Conservation (phyloP, 306 rosid genomes). For the Argentina anserina region DNA sequence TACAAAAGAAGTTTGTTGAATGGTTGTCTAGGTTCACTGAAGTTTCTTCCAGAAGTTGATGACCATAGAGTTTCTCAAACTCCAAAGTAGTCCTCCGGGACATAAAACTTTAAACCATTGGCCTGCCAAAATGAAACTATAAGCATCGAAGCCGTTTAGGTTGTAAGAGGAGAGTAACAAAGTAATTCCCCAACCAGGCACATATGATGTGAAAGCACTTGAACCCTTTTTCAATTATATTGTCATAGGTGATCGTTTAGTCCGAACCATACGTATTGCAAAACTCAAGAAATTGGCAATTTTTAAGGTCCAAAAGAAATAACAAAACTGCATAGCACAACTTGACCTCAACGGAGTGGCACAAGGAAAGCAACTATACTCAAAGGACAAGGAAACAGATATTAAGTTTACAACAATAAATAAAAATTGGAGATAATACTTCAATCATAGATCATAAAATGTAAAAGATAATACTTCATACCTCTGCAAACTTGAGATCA, state of each 20-base stretch:
- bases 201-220: background rate
- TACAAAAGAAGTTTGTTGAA: background rate
- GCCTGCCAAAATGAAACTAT: slow-evolving; percentile 1
- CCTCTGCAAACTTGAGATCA: slow-evolving; percentile 85
- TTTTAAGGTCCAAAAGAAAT: background rate
- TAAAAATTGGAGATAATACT: too few relatives aligned
- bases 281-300: background rate
- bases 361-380: background rate
- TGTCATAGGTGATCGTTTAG: background rate
- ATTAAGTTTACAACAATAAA: background rate
- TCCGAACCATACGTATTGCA: background rate
- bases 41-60: background rate
- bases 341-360: background rate
- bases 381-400: background rate
- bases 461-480: slow-evolving; percentile 7
- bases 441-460: too few relatives aligned
- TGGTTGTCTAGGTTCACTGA: too few relatives aligned
- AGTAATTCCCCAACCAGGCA: background rate
- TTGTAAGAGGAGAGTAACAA: background rate
- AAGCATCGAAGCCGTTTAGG: background rate
- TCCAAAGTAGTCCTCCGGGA: slow-evolving; percentile 9
- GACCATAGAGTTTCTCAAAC: background rate
- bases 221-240: background rate
- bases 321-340: too few relatives aligned
- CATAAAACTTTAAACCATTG: slow-evolving; percentile 3